A percentile compares a stretch with the other conserved stretches of the same genome.
phyloP scores from a whole-genome alignment of 345 rosid genomes.

The Turritis glabra region DNA sequence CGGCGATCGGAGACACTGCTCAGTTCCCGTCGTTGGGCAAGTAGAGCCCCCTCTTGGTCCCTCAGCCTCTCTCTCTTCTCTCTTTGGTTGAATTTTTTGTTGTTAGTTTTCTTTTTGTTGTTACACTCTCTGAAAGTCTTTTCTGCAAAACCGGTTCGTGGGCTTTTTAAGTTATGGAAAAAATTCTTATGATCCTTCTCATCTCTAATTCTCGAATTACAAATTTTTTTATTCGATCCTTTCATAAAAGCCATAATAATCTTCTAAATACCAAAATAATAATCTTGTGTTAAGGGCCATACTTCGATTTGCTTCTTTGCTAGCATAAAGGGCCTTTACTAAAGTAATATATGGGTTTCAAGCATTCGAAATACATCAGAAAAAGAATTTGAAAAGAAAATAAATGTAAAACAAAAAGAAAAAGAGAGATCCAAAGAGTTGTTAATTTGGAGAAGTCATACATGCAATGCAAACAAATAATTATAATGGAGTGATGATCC shows the following conservation, averaged over 20 bases:
- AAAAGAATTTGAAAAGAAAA: constrained; percentile 17
- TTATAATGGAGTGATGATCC: constrained; percentile 19
- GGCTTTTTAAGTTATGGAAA: constrained; percentile 14
- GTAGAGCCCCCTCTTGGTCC: constrained; percentile 16
- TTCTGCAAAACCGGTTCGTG: background rate
- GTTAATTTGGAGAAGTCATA: constrained; percentile 19
- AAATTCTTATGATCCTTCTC: background rate
- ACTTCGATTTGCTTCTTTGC: too few relatives aligned
- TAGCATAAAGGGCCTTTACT: too few relatives aligned
- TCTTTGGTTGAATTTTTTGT: constrained; percentile 28
- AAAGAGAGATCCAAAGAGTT: constrained; percentile 10
- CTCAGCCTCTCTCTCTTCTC: background rate
- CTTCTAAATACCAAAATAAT: too few relatives aligned
- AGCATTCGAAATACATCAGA: background rate
- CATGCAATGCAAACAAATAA: constrained; percentile 35
- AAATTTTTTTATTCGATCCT: background rate
- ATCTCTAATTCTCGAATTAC: background rate
- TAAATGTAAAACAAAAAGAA: background rate
- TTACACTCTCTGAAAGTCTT: constrained; percentile 5
- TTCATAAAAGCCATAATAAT: background rate
- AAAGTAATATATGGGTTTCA: background rate
- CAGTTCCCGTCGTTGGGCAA: constrained; percentile 43
- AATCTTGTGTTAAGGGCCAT: too few relatives aligned
- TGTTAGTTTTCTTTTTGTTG: constrained; percentile 27
- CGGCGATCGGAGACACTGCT: constrained; percentile 30